Evolutionary conservation across 2,329 filamentous ascomycete genomes (phyloP), one percentile per base, ranked within the genome.

Genomic region (Madurella fahalii): DNA sequence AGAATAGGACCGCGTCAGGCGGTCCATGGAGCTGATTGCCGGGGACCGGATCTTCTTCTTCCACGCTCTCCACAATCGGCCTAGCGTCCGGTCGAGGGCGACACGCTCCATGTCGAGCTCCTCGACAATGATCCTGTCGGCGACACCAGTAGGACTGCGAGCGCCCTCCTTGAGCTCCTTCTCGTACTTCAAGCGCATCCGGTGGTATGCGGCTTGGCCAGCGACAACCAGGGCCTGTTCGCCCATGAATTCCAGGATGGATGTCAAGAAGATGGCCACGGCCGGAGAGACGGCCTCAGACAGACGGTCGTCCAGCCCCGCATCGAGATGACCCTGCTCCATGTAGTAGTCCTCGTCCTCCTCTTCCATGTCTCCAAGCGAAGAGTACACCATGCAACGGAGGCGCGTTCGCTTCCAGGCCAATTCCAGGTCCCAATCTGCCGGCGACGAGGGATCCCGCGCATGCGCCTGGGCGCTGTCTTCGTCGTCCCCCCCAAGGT

Each of bases 321-420:
- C 75, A 39, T 84, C 81, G 11, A 93, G 77, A 40, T 89, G 82
- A 54, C 94, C 90, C 64, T 90, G 84, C 60, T 91, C 85, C 68
- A 95, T 88, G 66, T 90, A 90, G 48, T 85, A 84, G 67, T 96
- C 93, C 70, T 97, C 94, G 61, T 99, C 94, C 62, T 97, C 92
- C 72, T 99, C 94, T 70, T 99, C 95, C 80, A 99, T 85, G 67
- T 99, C 93, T 43, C 94, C 94, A 7, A 99, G 77, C 9, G 94
- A 92, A 9, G 92, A 97, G 69, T 97, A 97, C 18, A 99, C 93
- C 94, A 99, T 99, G 70, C 94, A 96, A 57, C 94, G 84, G 64
- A 99, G 74, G 52, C 94, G 84, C 0, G 92, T 94, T 62, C 94
- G 83, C 74, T 95, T 96, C 92, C 94, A 99, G 16, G 92, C 86